phyloP scores from a whole-genome alignment of 805 yeast species.

The Myxozyma geophila region DNA sequence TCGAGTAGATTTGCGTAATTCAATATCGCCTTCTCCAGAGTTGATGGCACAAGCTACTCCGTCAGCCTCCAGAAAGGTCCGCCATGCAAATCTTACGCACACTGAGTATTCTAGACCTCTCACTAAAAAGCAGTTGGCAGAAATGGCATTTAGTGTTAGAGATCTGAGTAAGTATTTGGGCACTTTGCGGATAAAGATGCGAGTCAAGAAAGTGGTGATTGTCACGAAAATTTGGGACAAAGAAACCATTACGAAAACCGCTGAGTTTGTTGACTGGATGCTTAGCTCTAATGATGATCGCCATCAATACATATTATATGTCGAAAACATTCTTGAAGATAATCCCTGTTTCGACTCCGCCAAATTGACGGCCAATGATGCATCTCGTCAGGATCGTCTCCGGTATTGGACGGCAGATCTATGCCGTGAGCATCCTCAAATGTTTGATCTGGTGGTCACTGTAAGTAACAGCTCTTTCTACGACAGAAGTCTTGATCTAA shows the following conservation, averaged over 20 bases:
- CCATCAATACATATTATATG: constrained; percentile 57
- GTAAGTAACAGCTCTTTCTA: background rate
- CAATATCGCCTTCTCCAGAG: constrained; percentile 9
- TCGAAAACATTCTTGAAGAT: constrained; percentile 67
- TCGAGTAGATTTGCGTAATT: background rate
- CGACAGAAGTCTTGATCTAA: no score
- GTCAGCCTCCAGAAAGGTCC: background rate
- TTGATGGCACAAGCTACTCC: background rate
- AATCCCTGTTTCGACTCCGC: constrained; percentile 66
- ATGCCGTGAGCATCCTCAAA: constrained; percentile 38
- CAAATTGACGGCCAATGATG: constrained; percentile 51
- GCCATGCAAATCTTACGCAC: background rate
- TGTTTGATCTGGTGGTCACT: constrained; percentile 78
- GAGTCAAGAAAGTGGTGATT: constrained; percentile 71
- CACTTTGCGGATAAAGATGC: constrained; percentile 54
- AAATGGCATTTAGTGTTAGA: constrained; percentile 43
- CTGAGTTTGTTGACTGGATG: constrained; percentile 81
- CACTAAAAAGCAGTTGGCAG: constrained; percentile 41
- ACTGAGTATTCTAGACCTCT: constrained; percentile 31
- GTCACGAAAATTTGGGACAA: constrained; percentile 88
- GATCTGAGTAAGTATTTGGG: constrained; percentile 43
- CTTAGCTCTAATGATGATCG: constrained; percentile 43
- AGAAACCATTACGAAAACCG: constrained; percentile 70
- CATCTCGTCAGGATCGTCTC: constrained; percentile 50
- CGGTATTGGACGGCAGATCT: constrained; percentile 51